Evolutionary conservation across 2,329 filamentous ascomycete genomes (phyloP), one percentile per base, ranked within the genome.

Genomic region (Neopestalotiopsis sp.): DNA sequence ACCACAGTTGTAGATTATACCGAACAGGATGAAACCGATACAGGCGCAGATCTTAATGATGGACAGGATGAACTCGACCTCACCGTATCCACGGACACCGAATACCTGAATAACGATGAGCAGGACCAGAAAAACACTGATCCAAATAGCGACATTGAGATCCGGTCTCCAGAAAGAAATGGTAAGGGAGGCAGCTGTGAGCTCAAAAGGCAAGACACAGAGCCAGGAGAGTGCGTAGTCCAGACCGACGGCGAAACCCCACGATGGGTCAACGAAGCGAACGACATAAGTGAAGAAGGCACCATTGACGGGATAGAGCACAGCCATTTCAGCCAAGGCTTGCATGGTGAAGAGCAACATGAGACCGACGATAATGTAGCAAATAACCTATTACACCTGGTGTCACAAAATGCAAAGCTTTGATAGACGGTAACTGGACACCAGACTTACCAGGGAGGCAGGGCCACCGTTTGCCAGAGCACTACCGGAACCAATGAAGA

Each of bases 401-500:
- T 32, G 49, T 67, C 28, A 68, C 17, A 52, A 52, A 9, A 52
- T 7, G 45, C 17, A 2, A n/a, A 17, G 20, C 9, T 24, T 28
- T 17, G n/a, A 9, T 52, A 20, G 14, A 52, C 9, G 13, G 24
- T 3, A 28, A 5, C 24, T 56, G 4, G 17, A 4, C 4, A 17
- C n/a, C 4, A 7, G 4, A 79, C 81, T 40, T 75, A 79, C 75
- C 71, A 85, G 74, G 9, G 81, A 73, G 2, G 79, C 82, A 17
- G 90, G 91, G 32, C 91, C 91, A 75, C 90, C 91, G n/a, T 78
- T 82, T 30, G 84, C 81, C 66, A 92, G 80, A 45, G 90, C 89
- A 58, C 78, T 78, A 63, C 90, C 91, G 2, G 90, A 91, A 62
- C 90, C 88, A 69, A 94, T 90, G 77, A 94, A 94, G 10, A 94